These are phyloP conservation scores for Pholiota adiposa DNA, from an alignment of 1,284 basidiomycete species.

Conservation along the genomic window DNA sequence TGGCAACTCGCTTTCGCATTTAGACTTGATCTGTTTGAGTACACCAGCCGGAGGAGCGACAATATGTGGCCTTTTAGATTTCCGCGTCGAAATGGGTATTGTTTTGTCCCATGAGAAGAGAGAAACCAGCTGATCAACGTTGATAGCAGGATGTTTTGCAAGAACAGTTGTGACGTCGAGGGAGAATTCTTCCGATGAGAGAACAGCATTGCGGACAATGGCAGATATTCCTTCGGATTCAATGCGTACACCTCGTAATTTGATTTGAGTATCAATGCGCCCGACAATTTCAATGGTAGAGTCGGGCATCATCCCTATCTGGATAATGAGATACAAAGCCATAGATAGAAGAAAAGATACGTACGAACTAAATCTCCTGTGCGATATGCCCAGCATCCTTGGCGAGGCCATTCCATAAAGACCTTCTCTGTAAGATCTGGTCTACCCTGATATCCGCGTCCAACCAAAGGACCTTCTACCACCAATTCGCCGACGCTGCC, in stretches of 20 bases:
- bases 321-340: background rate
- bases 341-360: conserved; percentile 15
- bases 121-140: conserved; percentile 50
- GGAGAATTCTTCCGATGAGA: conserved; percentile 27
- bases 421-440: conserved; percentile 49
- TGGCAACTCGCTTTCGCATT: conserved; percentile 47
- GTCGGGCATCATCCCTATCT: conserved; percentile 54
- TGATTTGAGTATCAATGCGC: conserved; percentile 60
- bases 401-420: conserved; percentile 50
- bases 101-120: conserved; percentile 45
- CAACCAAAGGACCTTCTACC: conserved; percentile 55
- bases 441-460: conserved; percentile 52
- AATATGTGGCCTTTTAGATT: conserved; percentile 37
- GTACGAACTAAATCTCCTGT: conserved; percentile 53
- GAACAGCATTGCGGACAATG: conserved; percentile 44
- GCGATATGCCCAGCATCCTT: conserved; percentile 49
- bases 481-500: conserved; percentile 56
- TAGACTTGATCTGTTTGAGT: conserved; percentile 36
- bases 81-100: conserved; percentile 40
- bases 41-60: conserved; percentile 35
- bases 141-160: conserved; percentile 50
- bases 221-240: conserved; percentile 57
- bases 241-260: conserved; percentile 57
- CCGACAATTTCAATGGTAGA: conserved; percentile 56
- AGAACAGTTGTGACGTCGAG: conserved; percentile 50